These are phyloP conservation scores for Trichocladium uniseriatum DNA, from an alignment of 495 filamentous ascomycete species.

Conservation along the genomic window DNA sequence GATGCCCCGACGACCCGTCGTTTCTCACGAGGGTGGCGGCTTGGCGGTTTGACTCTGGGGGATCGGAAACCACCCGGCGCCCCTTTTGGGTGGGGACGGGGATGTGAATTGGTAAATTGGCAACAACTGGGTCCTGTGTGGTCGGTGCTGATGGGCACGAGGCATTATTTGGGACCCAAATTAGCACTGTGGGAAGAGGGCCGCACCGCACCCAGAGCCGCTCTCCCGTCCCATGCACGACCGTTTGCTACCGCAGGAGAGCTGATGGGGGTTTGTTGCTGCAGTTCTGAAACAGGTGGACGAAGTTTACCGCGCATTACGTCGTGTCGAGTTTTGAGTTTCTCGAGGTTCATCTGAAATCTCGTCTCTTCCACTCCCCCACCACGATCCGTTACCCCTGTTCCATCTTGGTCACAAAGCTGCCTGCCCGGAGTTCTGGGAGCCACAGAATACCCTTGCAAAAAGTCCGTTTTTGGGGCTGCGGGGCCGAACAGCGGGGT, in stretches of 20 bases:
- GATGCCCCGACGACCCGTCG: neutral
- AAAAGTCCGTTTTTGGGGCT: neutral
- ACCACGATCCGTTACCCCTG: neutral
- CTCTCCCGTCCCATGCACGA: conserved; percentile 1
- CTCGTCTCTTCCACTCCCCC: neutral
- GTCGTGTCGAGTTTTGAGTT: too few species aligned
- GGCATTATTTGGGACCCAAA: conserved; percentile 8
- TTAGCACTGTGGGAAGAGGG: neutral
- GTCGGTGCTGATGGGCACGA: neutral
- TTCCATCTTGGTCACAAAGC: neutral
- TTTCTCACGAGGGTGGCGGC: neutral
- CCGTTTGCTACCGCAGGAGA: conserved; percentile 12
- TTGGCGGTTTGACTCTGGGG: conserved; percentile 7
- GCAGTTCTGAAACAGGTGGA: conserved; percentile 18
- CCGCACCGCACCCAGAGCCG: neutral
- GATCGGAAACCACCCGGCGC: conserved; percentile 4
- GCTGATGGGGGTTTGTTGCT: neutral
- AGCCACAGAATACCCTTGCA: conserved; percentile 2
- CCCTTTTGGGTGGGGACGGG: conserved; percentile 6
- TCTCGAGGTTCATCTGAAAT: neutral
- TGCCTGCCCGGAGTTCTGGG: neutral
- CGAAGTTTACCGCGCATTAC: neutral
- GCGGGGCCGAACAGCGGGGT: neutral
- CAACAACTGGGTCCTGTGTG: neutral
- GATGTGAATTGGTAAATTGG: conserved; percentile 15